These are phyloP conservation scores for Nigrospora osmanthi DNA, from an alignment of 2,329 filamentous ascomycete species.

Conservation along the genomic window DNA sequence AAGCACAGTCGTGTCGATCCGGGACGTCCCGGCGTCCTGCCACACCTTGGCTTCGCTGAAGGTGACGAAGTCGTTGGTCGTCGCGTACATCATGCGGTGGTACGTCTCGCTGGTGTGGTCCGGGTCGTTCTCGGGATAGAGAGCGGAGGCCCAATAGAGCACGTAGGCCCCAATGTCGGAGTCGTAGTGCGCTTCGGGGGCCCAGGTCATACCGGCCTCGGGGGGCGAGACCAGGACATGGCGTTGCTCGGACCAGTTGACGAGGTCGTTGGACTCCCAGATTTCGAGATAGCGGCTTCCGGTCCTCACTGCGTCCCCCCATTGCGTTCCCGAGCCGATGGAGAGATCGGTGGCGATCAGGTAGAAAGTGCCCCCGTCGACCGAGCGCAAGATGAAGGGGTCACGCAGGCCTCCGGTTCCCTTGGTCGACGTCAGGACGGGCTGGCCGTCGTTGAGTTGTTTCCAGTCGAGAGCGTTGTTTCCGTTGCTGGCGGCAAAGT, in stretches of 20 bases:
- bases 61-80: slow-evolving; percentile 40
- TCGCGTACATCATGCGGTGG: slow-evolving; percentile 44
- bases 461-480: slow-evolving; percentile 44
- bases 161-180: slow-evolving; percentile 30
- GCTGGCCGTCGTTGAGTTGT: slow-evolving; percentile 38
- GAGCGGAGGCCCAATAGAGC: slow-evolving; percentile 38
- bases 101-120: slow-evolving; percentile 34
- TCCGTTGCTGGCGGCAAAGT: slow-evolving; percentile 40
- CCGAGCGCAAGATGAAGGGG: slow-evolving; percentile 43
- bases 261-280: slow-evolving; percentile 43
- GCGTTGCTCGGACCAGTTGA: slow-evolving; percentile 42
- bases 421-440: slow-evolving; percentile 33
- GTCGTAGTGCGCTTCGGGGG: slow-evolving; percentile 43
- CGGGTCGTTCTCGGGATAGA: slow-evolving; percentile 32
- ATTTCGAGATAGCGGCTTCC: slow-evolving; percentile 44
- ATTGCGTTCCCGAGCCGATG: slow-evolving; percentile 45
- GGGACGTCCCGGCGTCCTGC: slow-evolving; percentile 42
- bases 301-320: slow-evolving; percentile 35
- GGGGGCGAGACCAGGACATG: slow-evolving; percentile 39
- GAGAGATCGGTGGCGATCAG: slow-evolving; percentile 45
- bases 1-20: slow-evolving; percentile 45
- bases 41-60: slow-evolving; percentile 38
- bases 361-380: slow-evolving; percentile 41
- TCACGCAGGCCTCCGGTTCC: slow-evolving; percentile 43
- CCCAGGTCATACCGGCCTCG: slow-evolving; percentile 46